A percentile compares a stretch with the other conserved stretches of the same genome.
Conservation (phyloP, 2,329 filamentous ascomycete species). For the Alternaria sp. region DNA sequence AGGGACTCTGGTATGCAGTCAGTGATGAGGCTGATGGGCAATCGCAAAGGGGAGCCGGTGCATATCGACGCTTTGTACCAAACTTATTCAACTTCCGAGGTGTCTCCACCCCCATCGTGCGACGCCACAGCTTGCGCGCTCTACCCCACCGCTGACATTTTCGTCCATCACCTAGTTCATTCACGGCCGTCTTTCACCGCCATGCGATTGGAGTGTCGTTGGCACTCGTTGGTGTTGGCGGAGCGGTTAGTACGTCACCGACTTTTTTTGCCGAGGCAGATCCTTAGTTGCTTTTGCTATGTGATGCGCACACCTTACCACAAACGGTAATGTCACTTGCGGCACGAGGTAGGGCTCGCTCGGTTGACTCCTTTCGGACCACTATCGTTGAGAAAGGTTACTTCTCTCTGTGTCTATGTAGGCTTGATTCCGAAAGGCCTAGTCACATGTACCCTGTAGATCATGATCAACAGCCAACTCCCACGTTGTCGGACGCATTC, state of each 20-base stretch:
- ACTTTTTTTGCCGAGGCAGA: constrained; percentile 12
- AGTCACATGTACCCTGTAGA: constrained; percentile 1
- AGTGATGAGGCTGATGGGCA: neutral
- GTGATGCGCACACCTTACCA: constrained; percentile 2
- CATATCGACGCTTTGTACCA: constrained; percentile 6
- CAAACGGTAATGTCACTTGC: constrained; percentile 2
- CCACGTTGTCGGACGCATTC: neutral
- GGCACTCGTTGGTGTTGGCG: neutral
- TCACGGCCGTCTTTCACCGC: neutral
- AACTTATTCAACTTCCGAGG: neutral
- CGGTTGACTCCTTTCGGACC: neutral
- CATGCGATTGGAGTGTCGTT: constrained; percentile 3
- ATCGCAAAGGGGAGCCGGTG: constrained; percentile 9
- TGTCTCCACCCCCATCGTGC: constrained; percentile 5
- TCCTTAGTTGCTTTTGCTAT: neutral
- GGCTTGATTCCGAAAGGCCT: neutral
- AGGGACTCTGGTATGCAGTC: neutral
- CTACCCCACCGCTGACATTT: neutral
- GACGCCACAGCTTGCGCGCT: constrained; percentile 5
- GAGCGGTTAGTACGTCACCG: constrained; percentile 7
- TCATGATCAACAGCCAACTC: neutral
- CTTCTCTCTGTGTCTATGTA: neutral
- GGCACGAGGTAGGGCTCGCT: neutral
- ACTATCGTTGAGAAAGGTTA: neutral
- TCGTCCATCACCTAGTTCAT: neutral